phyloP scores from a whole-genome alignment of 495 filamentous ascomycete species.

The Penicillium odoratum region DNA sequence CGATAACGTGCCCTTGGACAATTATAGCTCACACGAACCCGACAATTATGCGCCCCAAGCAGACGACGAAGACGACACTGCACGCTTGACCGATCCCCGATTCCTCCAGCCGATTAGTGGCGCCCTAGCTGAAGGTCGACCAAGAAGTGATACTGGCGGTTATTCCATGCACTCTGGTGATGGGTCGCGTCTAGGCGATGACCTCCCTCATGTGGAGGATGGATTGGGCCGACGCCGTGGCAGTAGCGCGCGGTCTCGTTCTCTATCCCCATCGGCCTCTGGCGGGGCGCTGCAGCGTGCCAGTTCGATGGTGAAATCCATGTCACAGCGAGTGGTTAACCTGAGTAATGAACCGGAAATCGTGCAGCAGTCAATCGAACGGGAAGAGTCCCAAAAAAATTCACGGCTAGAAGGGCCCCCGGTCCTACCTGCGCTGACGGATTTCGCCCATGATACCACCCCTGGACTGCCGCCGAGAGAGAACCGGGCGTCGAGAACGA shows the following conservation, averaged over 20 bases:
- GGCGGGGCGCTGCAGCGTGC: conserved; percentile 71
- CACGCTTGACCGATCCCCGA: conserved; percentile 61
- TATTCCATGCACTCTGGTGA: conserved; percentile 54
- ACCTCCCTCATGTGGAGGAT: conserved; percentile 56
- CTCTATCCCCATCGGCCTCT: conserved; percentile 66
- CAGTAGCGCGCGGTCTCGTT: conserved; percentile 55
- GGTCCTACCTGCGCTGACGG: conserved; percentile 56
- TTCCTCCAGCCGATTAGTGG: conserved; percentile 70
- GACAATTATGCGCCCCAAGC: conserved; percentile 54
- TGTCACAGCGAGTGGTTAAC: conserved; percentile 97
- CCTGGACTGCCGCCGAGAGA: conserved; percentile 23
- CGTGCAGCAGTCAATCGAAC: conserved; percentile 70
- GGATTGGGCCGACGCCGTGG: conserved; percentile 47
- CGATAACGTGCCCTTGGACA: conserved; percentile 33
- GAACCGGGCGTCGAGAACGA: conserved; percentile 44
- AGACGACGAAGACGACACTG: conserved; percentile 62
- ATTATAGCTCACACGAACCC: conserved; percentile 26
- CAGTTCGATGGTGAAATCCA: conserved; percentile 90
- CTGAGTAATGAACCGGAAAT: conserved; percentile 85
- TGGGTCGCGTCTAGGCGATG: conserved; percentile 60
- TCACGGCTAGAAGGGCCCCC: conserved; percentile 55
- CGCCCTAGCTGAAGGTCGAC: conserved; percentile 48
- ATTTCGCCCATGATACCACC: conserved; percentile 54
- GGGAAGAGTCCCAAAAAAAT: conserved; percentile 60
- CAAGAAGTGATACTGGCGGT: conserved; percentile 59